These are phyloP conservation scores for Trametes coccinea DNA, from an alignment of 768 basidiomycete species.

Conservation along the genomic window DNA sequence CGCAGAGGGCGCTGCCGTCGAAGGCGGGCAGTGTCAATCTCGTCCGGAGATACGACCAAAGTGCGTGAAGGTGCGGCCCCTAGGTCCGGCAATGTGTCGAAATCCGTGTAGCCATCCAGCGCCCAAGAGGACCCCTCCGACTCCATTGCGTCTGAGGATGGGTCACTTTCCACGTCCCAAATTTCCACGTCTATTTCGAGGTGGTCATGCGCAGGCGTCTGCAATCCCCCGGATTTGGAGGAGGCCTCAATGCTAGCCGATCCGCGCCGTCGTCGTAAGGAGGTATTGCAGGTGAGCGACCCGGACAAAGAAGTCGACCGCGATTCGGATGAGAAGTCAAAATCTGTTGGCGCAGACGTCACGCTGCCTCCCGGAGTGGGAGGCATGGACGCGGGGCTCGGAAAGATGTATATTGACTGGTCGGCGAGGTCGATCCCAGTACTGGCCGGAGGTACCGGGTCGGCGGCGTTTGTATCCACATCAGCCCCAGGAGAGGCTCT, in stretches of 20 bases:
- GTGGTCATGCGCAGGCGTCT: too few species aligned
- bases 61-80: too few species aligned
- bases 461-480: not conserved
- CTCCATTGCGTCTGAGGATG: not conserved
- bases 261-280: not conserved
- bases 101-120: constrained; percentile 22
- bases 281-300: not conserved
- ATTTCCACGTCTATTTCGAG: constrained; percentile 24
- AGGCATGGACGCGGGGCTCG: constrained; percentile 27
- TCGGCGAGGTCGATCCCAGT: constrained; percentile 3
- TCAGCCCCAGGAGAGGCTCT: not conserved
- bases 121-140: constrained; percentile 18
- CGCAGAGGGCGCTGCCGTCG: not conserved
- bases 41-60: not conserved
- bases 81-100: not conserved
- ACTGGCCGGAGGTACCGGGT: not conserved
- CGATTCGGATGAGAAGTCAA: constrained; percentile 13
- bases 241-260: not conserved
- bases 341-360: constrained; percentile 26
- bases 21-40: not conserved
- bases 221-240: constrained; percentile 7
- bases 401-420: constrained; percentile 31
- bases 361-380: constrained; percentile 26
- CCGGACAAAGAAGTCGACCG: constrained; percentile 1
- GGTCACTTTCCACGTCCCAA: constrained; percentile 25